Percentiles rank a stretch among this genome's conserved stretches.
Evolutionary conservation across 805 yeast genomes (phyloP).

Genomic region (Saccharomyces cerevisiae): DNA sequence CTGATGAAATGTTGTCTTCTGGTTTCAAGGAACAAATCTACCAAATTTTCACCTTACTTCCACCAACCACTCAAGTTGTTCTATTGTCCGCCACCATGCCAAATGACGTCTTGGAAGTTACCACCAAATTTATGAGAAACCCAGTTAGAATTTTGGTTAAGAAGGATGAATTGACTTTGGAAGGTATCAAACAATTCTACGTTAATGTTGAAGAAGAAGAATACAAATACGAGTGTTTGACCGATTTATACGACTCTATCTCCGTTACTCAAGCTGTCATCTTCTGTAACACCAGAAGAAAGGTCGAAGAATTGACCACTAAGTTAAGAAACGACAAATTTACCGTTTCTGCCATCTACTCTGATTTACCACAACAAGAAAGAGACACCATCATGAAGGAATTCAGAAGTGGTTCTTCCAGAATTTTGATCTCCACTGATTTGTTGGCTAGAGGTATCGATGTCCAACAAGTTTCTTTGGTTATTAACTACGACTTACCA

Average conservation of each 20-base stretch:
- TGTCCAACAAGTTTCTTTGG: conserved; percentile 94
- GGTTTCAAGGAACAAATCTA: conserved; percentile 95
- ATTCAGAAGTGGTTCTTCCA: conserved; percentile 86
- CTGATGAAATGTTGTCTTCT: conserved; percentile 82
- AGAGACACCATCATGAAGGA: conserved; percentile 93
- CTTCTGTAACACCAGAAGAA: conserved; percentile 92
- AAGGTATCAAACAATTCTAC: conserved; percentile 89
- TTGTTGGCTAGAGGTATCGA: conserved; percentile 98
- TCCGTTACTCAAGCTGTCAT: conserved; percentile 96
- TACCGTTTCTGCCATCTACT: conserved; percentile 93
- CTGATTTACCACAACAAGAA: conserved; percentile 92
- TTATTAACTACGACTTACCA: conserved; percentile 92
- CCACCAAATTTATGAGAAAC: conserved; percentile 83
- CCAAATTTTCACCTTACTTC: conserved; percentile 79
- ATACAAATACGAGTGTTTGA: conserved; percentile 88
- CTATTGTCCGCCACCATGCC: conserved; percentile 93
- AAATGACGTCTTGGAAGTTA: conserved; percentile 81
- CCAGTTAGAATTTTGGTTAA: conserved; percentile 92
- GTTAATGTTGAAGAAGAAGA: conserved; percentile 87
- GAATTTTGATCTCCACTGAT: conserved; percentile 93
- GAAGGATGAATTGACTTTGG: conserved; percentile 86
- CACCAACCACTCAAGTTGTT: conserved; percentile 84
- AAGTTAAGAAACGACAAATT: conserved; percentile 74
- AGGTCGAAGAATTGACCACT: conserved; percentile 84
- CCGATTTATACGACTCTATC: conserved; percentile 90